phyloP scores from a whole-genome alignment of 768 basidiomycete genomes.

The Termitomyces eurrhizus region DNA sequence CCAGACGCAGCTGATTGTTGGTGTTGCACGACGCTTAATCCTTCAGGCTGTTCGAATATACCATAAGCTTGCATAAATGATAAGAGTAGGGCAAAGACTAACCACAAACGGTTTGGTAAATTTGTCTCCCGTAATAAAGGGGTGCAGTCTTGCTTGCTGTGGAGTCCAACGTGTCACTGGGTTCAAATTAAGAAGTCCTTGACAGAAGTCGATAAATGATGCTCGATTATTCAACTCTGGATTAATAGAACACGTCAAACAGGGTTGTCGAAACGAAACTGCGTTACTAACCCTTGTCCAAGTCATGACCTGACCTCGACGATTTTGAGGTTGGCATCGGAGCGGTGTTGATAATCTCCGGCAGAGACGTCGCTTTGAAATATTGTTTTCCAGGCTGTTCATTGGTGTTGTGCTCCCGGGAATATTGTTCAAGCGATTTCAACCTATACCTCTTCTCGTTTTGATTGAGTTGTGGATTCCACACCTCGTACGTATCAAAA shows the following conservation, averaged over 20 bases:
- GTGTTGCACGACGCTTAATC: constrained; percentile 30
- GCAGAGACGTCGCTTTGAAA: constrained; percentile 90
- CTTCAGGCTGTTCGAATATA: constrained; percentile 44
- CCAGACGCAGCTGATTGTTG: constrained; percentile 24
- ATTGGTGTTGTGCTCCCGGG: constrained; percentile 89
- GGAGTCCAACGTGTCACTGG: constrained; percentile 97
- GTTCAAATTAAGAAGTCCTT: constrained; percentile 90
- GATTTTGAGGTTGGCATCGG: constrained; percentile 87
- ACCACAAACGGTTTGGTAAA: constrained; percentile 85
- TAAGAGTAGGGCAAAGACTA: constrained; percentile 27
- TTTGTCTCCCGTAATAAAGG: constrained; percentile 98
- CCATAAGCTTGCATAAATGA: not conserved
- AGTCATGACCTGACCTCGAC: constrained; percentile 69
- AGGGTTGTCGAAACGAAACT: constrained; percentile 5
- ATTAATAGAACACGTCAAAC: constrained; percentile 1
- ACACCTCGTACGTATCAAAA: constrained; percentile 73
- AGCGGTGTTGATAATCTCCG: constrained; percentile 94
- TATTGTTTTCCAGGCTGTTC: constrained; percentile 99
- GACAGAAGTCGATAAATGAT: constrained; percentile 97
- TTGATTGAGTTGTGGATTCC: constrained; percentile 60
- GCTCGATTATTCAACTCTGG: constrained; percentile 90
- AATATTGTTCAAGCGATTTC: constrained; percentile 93
- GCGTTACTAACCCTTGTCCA: constrained; percentile 75
- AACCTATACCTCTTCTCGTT: constrained; percentile 83
- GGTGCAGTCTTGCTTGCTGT: constrained; percentile 92